These are phyloP conservation scores for Penicillium longicatenatum DNA, from an alignment of 495 filamentous ascomycete genomes.

Conservation along the genomic window DNA sequence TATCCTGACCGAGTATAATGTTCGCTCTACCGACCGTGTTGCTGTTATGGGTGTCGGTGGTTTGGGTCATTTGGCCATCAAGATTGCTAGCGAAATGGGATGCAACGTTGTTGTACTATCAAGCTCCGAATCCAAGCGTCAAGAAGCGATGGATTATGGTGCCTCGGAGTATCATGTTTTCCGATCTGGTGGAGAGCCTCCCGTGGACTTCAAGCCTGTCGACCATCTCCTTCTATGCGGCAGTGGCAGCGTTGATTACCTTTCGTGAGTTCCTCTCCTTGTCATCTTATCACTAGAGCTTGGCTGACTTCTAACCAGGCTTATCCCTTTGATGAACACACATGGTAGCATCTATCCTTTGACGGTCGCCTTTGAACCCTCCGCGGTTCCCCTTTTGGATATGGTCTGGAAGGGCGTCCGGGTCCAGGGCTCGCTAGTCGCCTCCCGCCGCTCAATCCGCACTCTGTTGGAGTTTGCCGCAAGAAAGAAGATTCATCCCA, in stretches of 20 bases:
- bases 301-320: conserved; percentile 4
- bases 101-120: conserved; percentile 61
- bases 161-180: conserved; percentile 53
- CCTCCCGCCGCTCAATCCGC: conserved; percentile 45
- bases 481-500: conserved; percentile 52
- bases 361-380: conserved; percentile 45
- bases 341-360: conserved; percentile 53
- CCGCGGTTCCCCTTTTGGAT: conserved; percentile 48
- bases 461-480: conserved; percentile 57
- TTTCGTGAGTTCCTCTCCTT: conserved; percentile 21
- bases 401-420: conserved; percentile 50
- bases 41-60: conserved; percentile 60
- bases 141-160: conserved; percentile 54
- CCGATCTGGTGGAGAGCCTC: conserved; percentile 19
- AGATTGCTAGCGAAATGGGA: conserved; percentile 59
- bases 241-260: conserved; percentile 30
- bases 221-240: conserved; percentile 35
- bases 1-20: conserved; percentile 42
- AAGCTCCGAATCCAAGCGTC: conserved; percentile 51
- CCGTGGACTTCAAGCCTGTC: conserved; percentile 31
- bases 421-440: conserved; percentile 58
- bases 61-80: conserved; percentile 62
- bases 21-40: conserved; percentile 46
- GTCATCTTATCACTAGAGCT: not conserved
- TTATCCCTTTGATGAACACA: conserved; percentile 44